Base-by-base conservation (phyloP, 495 filamentous ascomycete species). In the Hypoxylon fragiforme region DNA sequence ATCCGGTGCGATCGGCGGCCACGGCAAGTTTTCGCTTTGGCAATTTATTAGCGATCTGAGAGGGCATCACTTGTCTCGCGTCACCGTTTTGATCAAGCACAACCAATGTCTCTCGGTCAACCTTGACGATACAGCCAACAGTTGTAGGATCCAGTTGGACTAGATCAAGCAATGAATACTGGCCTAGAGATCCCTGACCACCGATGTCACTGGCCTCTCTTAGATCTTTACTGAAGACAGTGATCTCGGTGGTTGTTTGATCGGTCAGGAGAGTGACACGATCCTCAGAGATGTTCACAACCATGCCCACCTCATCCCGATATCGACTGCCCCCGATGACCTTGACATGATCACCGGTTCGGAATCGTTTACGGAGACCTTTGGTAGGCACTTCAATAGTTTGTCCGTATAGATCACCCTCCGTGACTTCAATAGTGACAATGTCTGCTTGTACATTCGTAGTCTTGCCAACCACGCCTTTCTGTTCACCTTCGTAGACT, bases 221-320 rank as follows among this genome's bases (percentile, higher is more conserved):
- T 30, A 99, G 77, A 70, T 99, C 95, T 63, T 95, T 96, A 72
- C 92, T 96, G 74, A 99, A 99, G 2, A 99, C 92, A 0, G 92
- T 97, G 51, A 99, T 89, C 69, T 97, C 95, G 44, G 86, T 84
- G 72, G 91, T 91, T 44, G 80, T 91, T 62, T 91, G 86, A 71
- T 99, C 95, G 44, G 86, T 95, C 21, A 97, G 73, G 44, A 99
- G 72, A 1, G 95, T 97, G 37, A 99, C 91, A 15, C 86, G 83
- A 67, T 97, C 95, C 21, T 91, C 87, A 52, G 82, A 85, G 54
- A 96, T 94, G 67, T 89, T 87, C 36, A 96, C 89, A 9, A 99
- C 92, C 88, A 97, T 95, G 63, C 95, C 95, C 38, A 96, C 83
- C 71, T 97, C 95, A 60, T 97, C 94, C 46, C 86, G 81, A 67